Conservation (phyloP, 225 moss, liverwort and hornwort species). For the Pleurozium schreberi region DNA sequence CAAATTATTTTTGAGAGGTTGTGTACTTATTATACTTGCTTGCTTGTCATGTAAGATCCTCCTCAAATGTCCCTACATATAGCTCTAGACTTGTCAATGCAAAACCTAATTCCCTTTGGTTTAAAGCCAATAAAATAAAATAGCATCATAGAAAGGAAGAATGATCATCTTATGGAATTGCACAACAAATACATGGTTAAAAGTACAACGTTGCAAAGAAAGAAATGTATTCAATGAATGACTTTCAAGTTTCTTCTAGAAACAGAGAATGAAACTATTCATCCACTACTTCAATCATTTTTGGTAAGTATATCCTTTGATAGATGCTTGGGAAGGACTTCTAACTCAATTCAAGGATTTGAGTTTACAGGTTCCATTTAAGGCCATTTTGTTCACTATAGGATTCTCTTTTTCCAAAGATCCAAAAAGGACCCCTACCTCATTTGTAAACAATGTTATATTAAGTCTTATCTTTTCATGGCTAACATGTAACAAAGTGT, state of each 20-base stretch:
- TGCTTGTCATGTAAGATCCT: neutral
- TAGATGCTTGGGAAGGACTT: neutral
- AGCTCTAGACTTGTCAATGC: neutral
- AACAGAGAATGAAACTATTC: neutral
- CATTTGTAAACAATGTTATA: too few relatives aligned
- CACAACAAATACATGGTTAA: neutral
- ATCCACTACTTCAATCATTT: neutral
- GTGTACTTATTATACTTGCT: neutral
- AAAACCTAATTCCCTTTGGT: neutral
- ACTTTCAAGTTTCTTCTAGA: neutral
- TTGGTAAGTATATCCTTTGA: neutral
- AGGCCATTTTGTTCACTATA: neutral
- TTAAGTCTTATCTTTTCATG: too few relatives aligned
- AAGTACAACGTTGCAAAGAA: neutral
- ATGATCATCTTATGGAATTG: neutral
- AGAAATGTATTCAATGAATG: neutral
- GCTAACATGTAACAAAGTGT: neutral
- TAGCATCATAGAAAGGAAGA: too few relatives aligned
- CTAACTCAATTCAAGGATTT: neutral
- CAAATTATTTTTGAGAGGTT: neutral
- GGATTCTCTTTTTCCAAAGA: neutral
- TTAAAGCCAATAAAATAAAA: neutral
- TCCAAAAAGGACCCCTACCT: too few relatives aligned
- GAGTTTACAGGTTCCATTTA: fast-evolving
- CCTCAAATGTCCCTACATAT: neutral